These are phyloP conservation scores for Candida loeiensis DNA, from an alignment of 805 yeast genomes.

Conservation along the genomic window DNA sequence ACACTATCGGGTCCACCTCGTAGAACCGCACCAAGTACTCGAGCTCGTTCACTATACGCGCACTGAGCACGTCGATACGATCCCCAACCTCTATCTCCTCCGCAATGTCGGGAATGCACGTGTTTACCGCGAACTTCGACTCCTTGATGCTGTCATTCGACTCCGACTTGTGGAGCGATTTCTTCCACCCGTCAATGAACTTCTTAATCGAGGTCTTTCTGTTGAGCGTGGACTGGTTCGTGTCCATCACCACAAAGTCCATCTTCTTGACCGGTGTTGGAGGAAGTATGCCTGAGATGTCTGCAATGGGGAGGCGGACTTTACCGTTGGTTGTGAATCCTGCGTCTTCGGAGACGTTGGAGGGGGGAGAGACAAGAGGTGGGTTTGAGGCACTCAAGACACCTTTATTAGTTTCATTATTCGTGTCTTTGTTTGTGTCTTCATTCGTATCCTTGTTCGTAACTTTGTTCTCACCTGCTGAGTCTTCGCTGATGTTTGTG, in stretches of 20 bases:
- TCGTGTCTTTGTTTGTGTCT: neutral
- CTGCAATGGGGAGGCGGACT: slow-evolving; percentile 48
- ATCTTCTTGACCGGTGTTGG: slow-evolving; percentile 67
- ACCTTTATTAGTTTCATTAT: neutral
- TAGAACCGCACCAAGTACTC: slow-evolving; percentile 52
- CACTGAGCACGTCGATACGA: slow-evolving; percentile 63
- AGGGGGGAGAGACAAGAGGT: no score
- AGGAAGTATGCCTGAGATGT: slow-evolving; percentile 48
- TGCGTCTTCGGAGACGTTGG: neutral
- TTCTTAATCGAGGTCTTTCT: slow-evolving; percentile 36
- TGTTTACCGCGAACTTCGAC: neutral
- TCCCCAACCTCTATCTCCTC: slow-evolving; percentile 21
- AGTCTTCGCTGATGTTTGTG: no score
- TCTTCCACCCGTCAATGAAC: slow-evolving; percentile 42
- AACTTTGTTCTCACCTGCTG: no score
- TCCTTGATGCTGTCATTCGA: neutral
- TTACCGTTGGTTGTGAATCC: slow-evolving; percentile 52
- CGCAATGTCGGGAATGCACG: neutral
- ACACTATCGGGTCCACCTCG: slow-evolving; percentile 4
- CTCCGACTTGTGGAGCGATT: slow-evolving; percentile 19
- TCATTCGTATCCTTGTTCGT: no score
- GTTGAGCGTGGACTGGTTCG: slow-evolving; percentile 15
- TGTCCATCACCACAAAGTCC: slow-evolving; percentile 30
- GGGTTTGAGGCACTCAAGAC: no score
- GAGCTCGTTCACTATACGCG: slow-evolving; percentile 67